phyloP scores from a whole-genome alignment of 257 asterid genomes.

The Parsonsia alboflavescens region DNA sequence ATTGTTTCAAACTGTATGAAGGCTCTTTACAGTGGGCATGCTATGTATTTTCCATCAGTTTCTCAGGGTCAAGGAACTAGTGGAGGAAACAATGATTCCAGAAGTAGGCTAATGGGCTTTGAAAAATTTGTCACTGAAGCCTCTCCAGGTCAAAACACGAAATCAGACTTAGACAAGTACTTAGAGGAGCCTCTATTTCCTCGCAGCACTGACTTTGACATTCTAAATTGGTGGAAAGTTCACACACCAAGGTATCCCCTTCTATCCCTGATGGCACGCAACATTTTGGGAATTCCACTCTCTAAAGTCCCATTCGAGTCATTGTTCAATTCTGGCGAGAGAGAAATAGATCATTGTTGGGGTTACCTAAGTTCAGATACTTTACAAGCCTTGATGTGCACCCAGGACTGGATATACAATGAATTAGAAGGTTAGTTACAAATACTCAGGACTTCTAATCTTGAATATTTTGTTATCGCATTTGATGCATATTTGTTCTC shows the following conservation, averaged over 20 bases:
- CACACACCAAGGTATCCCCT: conserved; percentile 84
- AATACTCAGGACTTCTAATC: neutral
- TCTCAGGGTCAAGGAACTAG: conserved; percentile 51
- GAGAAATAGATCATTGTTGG: conserved; percentile 48
- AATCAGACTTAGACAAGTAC: conserved; percentile 85
- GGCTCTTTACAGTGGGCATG: conserved; percentile 77
- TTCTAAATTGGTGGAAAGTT: conserved; percentile 95
- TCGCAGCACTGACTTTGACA: conserved; percentile 57
- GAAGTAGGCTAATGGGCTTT: conserved; percentile 67
- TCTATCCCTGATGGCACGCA: conserved; percentile 86
- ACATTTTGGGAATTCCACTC: conserved; percentile 79
- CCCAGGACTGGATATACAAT: conserved; percentile 74
- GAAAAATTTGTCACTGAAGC: conserved; percentile 67
- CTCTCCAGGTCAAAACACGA: conserved; percentile 48
- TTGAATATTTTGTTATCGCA: conserved; percentile 7
- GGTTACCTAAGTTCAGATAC: conserved; percentile 61
- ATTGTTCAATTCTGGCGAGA: conserved; percentile 52
- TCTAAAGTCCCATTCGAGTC: conserved; percentile 56
- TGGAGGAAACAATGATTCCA: conserved; percentile 12
- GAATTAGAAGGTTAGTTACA: conserved; percentile 51
- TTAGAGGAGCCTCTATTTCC: conserved; percentile 89
- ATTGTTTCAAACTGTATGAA: conserved; percentile 84
- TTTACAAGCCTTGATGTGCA: conserved; percentile 78
- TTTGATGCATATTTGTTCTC: conserved; percentile 20
- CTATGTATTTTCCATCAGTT: conserved; percentile 57